Base-by-base conservation (phyloP, 2,329 filamentous ascomycete genomes). In the Colletotrichum filicis region DNA sequence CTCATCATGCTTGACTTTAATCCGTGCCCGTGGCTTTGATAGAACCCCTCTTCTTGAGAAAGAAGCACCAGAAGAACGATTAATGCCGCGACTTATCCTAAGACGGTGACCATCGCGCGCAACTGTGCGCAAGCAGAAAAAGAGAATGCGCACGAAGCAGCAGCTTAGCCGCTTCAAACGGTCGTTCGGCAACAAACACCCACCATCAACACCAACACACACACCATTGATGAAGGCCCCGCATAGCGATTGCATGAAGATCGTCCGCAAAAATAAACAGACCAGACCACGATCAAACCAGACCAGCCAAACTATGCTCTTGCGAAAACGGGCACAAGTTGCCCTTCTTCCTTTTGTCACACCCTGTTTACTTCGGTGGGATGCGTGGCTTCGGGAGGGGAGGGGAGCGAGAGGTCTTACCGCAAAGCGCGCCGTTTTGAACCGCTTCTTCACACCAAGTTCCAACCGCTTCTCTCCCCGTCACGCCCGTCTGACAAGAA, bases 81-180 rank as follows among this genome's bases (percentile, higher is more conserved):
- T 49, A 49, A 49, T 49, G 42, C 14, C 52, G 26, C 52, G n/a
- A 49, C 65, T 49, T 73, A 60, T 69, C 70, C 70, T 55, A 73
- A 70, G 53, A 56, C 26, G 66, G 70, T 69, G 30, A 69, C 66
- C 66, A 64, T 73, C 70, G 70, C 70, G 62, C 62, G 7, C n/a
- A 63, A 30, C 55, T 58, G 69, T 68, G 69, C 65, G 37, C 52
- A 52, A 42, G 37, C 35, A 42, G 35, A 42, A 42, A 7, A 49
- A n/a, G 19, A 49, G 42, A 46, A 22, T 11, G 19, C 59, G 12
- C 58, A 19, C 37, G 26, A 42, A 16, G 37, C 37, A 16, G 42
- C 37, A 6, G 12, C 5, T 9, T 52, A 19, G 11, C 26, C 16
- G 26, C 58, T 24, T 30, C 35, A 46, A 42, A 4, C n/a, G 37